These are phyloP conservation scores for Fragaria nilgerrensis DNA, from an alignment of 306 rosid genomes.

Conservation along the genomic window DNA sequence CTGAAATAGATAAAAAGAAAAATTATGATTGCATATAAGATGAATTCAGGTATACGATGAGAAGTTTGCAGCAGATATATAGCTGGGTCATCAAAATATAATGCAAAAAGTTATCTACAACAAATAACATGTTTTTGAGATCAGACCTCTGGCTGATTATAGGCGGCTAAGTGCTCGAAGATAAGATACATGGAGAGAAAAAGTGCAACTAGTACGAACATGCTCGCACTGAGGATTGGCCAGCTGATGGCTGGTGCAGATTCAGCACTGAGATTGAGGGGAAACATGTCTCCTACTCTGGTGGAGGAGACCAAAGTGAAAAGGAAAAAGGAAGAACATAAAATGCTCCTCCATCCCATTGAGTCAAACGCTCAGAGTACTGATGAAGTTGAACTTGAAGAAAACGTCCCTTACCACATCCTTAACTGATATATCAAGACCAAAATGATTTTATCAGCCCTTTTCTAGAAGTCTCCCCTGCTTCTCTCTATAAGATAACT, in stretches of 20 bases:
- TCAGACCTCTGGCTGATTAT: constrained; percentile 94
- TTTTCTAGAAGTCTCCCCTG: not conserved
- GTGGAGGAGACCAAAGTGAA: constrained; percentile 53
- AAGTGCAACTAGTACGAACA: constrained; percentile 77
- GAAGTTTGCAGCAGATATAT: not conserved
- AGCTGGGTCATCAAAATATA: not conserved
- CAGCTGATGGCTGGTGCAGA: constrained; percentile 57
- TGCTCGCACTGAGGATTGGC: constrained; percentile 78
- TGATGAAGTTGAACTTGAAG: constrained; percentile 11
- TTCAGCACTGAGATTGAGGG: constrained; percentile 42
- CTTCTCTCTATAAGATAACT: not conserved
- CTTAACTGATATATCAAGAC: constrained; percentile 9
- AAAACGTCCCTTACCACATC: constrained; percentile 10
- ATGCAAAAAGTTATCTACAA: not conserved
- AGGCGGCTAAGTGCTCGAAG: constrained; percentile 85
- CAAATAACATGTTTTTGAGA: constrained; percentile 21
- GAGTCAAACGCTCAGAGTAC: constrained; percentile 17
- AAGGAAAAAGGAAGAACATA: constrained; percentile 51
- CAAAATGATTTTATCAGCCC: constrained; percentile 15
- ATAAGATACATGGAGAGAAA: constrained; percentile 85
- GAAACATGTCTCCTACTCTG: constrained; percentile 62
- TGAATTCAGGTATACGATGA: constrained; percentile 2
- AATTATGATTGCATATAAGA: constrained; percentile 6
- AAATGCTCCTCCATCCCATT: constrained; percentile 63
- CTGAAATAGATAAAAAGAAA: constrained; percentile 40